phyloP scores from a whole-genome alignment of 2,329 filamentous ascomycete species.

The Fusarium sterilihyphosum region DNA sequence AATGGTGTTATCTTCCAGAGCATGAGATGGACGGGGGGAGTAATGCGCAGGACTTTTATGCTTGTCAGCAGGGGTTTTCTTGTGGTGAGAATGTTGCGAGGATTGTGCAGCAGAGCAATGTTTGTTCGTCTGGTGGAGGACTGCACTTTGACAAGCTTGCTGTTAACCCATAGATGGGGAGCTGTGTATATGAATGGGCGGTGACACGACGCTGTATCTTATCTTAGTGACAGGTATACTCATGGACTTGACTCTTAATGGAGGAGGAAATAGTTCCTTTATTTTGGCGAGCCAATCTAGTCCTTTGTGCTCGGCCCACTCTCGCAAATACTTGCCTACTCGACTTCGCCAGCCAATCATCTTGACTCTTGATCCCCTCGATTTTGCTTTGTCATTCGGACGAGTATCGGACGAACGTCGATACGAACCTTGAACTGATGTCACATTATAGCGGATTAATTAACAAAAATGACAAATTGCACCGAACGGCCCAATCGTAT shows the following conservation, averaged over 20 bases:
- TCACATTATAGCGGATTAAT: accelerated
- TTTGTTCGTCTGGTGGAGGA: background rate
- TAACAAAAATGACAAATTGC: background rate
- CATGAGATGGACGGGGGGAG: background rate
- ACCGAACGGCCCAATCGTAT: background rate
- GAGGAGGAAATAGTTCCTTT: background rate
- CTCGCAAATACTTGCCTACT: background rate
- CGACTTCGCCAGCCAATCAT: background rate
- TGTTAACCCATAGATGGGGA: background rate
- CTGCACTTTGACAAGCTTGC: background rate
- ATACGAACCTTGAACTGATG: background rate
- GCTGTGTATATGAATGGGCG: background rate
- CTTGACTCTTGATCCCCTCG: background rate
- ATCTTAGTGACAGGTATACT: accelerated
- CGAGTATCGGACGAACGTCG: background rate
- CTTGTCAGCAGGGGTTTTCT: background rate
- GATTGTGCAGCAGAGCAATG: background rate
- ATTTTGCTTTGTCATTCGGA: background rate
- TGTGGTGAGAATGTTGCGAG: background rate
- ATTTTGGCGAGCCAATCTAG: accelerated
- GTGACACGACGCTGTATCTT: background rate
- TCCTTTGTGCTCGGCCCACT: background rate
- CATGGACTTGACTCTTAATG: background rate
- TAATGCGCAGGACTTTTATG: background rate
- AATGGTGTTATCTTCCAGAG: background rate